Evolutionary conservation across 2,329 filamentous ascomycete species (phyloP).

Genomic region (Paramyrothecium sp.): DNA sequence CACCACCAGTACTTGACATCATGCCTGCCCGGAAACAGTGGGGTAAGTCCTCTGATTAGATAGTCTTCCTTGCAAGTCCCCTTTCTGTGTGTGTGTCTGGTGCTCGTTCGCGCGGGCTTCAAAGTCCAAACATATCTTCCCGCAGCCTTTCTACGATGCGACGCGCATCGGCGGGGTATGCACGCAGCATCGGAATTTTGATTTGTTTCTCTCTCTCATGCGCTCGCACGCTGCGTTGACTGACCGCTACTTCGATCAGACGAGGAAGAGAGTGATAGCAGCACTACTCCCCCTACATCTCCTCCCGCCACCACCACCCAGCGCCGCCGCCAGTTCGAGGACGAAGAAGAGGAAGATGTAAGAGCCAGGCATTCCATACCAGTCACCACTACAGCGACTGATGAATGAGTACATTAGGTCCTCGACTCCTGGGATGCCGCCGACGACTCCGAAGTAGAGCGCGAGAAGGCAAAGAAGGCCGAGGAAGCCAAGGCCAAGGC

Average conservation of each 20-base stretch:
- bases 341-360: slow-evolving; percentile 86
- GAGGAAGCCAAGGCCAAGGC: slow-evolving; percentile 85
- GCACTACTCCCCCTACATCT: slow-evolving; percentile 32
- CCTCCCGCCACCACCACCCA: slow-evolving; percentile 32
- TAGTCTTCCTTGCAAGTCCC: slow-evolving; percentile 6
- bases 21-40: slow-evolving; percentile 43
- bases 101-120: too few relatives aligned
- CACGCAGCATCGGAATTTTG: not conserved
- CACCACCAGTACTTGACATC: slow-evolving; percentile 23
- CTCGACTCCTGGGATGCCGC: slow-evolving; percentile 96
- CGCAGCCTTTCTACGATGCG: not conserved
- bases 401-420: slow-evolving; percentile 59
- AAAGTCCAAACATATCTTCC: not conserved
- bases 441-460: slow-evolving; percentile 95
- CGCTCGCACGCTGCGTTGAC: slow-evolving; percentile 9
- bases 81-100: slow-evolving; percentile 2
- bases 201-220: not conserved
- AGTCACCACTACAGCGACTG: slow-evolving; percentile 8
- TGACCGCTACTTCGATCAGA: slow-evolving; percentile 26
- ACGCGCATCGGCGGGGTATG: slow-evolving; percentile 8
- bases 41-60: slow-evolving; percentile 31
- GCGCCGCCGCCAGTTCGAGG: slow-evolving; percentile 71
- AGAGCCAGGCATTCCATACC: slow-evolving; percentile 17
- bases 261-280: slow-evolving; percentile 37
- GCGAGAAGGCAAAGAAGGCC: slow-evolving; percentile 89